Evolutionary conservation across 192 early-diverging fungal species (phyloP).

Genomic region (Gaertneriomyces semiglobifer): DNA sequence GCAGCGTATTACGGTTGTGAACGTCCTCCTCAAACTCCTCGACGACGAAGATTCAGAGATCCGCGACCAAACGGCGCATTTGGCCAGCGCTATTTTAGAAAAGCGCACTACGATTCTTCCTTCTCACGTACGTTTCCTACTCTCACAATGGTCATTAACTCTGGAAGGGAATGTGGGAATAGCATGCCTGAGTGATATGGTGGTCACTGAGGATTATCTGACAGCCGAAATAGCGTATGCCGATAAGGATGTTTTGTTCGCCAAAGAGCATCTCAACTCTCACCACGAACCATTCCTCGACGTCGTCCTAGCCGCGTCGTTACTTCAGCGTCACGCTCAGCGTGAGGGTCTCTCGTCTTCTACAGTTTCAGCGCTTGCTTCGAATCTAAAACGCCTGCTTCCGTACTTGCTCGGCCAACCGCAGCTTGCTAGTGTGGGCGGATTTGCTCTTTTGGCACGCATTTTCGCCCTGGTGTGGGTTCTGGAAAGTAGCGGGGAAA

Average conservation of each 20-base stretch:
- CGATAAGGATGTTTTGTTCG: conserved; percentile 65
- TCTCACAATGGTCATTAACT: conserved; percentile 23
- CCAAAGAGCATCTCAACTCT: conserved; percentile 71
- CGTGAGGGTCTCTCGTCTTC: too few species aligned
- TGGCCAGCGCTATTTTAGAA: background rate
- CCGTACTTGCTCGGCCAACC: too few species aligned
- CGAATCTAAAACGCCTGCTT: too few species aligned
- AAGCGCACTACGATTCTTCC: conserved; percentile 12
- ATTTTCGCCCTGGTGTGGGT: too few species aligned
- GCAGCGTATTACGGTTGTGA: conserved; percentile 3
- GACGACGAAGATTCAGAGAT: background rate
- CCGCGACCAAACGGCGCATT: background rate
- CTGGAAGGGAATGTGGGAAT: background rate
- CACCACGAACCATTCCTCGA: conserved; percentile 72
- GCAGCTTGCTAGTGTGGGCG: too few species aligned
- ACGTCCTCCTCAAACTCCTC: background rate
- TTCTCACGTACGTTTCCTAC: conserved; percentile 32
- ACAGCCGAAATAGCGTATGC: background rate
- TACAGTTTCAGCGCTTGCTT: too few species aligned
- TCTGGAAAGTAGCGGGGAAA: too few species aligned
- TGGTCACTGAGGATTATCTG: background rate
- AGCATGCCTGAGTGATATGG: background rate
- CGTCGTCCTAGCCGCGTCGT: conserved; percentile 6
- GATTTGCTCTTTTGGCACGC: too few species aligned
- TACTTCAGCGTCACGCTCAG: background rate